phyloP scores from a whole-genome alignment of 2,329 filamentous ascomycete genomes.

The Penicillium olsonii region DNA sequence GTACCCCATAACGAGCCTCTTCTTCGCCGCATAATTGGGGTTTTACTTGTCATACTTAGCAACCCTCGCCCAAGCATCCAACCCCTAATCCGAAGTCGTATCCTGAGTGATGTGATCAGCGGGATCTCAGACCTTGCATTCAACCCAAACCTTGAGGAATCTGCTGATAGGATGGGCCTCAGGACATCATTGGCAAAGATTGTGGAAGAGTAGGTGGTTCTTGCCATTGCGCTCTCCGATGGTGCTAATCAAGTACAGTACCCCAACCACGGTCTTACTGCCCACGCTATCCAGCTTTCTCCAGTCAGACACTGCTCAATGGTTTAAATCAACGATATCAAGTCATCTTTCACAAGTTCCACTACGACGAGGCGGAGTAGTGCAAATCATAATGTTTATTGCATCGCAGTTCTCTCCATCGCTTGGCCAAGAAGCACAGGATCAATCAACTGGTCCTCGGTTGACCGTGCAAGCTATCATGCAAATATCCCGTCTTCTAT shows the following conservation, averaged over 20 bases:
- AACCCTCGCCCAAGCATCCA: constrained; percentile 40
- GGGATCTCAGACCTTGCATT: constrained; percentile 41
- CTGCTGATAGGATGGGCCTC: constrained; percentile 21
- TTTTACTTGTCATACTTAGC: constrained; percentile 33
- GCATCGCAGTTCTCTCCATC: constrained; percentile 45
- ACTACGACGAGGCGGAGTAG: constrained; percentile 42
- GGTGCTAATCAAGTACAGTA: constrained; percentile 30
- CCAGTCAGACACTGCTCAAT: constrained; percentile 35
- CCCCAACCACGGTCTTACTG: constrained; percentile 37
- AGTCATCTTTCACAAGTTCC: constrained; percentile 41
- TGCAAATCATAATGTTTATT: constrained; percentile 46
- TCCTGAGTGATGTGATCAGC: constrained; percentile 45
- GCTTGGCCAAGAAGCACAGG: constrained; percentile 37
- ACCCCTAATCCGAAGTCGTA: constrained; percentile 39
- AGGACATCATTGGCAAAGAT: constrained; percentile 29
- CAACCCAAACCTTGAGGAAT: constrained; percentile 30
- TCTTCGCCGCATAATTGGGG: constrained; percentile 32
- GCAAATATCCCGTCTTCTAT: constrained; percentile 45
- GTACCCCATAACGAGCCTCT: constrained; percentile 31
- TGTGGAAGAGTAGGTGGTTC: constrained; percentile 36
- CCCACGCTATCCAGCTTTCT: constrained; percentile 41
- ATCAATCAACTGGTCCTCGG: constrained; percentile 36
- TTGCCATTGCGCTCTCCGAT: background rate
- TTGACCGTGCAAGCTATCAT: constrained; percentile 48
- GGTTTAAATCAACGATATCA: constrained; percentile 43